Evolutionary conservation across 1,139 yeast genomes (phyloP).

Genomic region (Suhomyces anneliseae): DNA sequence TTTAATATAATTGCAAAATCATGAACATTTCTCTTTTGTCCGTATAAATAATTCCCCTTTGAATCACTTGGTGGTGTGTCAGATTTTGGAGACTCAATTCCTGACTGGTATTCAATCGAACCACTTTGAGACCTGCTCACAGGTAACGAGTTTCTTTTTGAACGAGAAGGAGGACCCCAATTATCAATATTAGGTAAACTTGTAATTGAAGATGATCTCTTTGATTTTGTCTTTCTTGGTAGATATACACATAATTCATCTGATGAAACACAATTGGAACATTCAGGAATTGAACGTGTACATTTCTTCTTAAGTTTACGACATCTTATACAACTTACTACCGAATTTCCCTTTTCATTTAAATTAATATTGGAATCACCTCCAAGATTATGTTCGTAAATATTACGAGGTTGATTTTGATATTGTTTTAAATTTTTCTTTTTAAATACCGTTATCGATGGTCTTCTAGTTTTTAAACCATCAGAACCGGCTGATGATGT

Average conservation of each 20-base stretch:
- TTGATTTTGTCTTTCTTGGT: constrained; percentile 17
- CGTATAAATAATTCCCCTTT: constrained; percentile 2
- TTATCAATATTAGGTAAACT: constrained; percentile 1
- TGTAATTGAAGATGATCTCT: background rate
- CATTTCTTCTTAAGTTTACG: constrained; percentile 28
- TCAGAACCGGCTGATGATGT: constrained; percentile 9
- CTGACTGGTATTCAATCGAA: background rate
- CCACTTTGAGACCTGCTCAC: background rate
- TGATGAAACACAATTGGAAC: constrained; percentile 24
- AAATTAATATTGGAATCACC: constrained; percentile 16
- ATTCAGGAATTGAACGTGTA: constrained; percentile 24
- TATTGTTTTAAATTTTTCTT: constrained; percentile 21
- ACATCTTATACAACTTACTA: constrained; percentile 26
- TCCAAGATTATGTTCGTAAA: constrained; percentile 21
- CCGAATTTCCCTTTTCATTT: constrained; percentile 18
- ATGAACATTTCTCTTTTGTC: constrained; percentile 4
- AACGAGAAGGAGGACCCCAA: background rate
- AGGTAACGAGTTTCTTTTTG: background rate
- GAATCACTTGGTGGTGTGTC: background rate
- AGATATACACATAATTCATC: constrained; percentile 25
- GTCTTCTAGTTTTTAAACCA: constrained; percentile 1
- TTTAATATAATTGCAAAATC: constrained; percentile 6
- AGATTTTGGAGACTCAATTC: background rate
- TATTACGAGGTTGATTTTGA: constrained; percentile 12
- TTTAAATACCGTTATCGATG: constrained; percentile 24